Evolutionary conservation across 768 basidiomycete genomes (phyloP).

Genomic region (Leccinum arenicola): DNA sequence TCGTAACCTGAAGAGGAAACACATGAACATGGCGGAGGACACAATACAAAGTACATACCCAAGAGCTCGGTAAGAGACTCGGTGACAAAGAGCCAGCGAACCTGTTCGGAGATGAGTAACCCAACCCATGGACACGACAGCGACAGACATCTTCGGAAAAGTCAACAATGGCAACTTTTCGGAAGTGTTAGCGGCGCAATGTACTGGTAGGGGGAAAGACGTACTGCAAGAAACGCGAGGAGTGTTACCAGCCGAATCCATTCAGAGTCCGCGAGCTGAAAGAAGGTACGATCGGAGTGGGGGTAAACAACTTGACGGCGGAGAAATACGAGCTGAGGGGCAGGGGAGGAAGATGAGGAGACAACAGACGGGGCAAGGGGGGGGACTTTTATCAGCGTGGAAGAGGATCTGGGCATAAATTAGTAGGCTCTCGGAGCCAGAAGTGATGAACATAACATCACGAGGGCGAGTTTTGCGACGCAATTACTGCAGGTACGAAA

Average conservation of each 20-base stretch:
- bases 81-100: conserved; percentile 65
- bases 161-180: conserved; percentile 74
- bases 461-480: conserved; percentile 1
- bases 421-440: conserved; percentile 15
- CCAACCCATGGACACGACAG: not conserved
- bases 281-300: not conserved
- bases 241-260: conserved; percentile 40
- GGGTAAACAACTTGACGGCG: not conserved
- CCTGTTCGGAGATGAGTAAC: conserved; percentile 37
- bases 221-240: conserved; percentile 77
- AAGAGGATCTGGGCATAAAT: conserved; percentile 9
- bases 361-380: not conserved
- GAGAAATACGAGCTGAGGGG: not conserved
- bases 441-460: conserved; percentile 18
- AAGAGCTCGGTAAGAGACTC: conserved; percentile 64
- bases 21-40: not conserved
- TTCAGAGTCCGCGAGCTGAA: conserved; percentile 2
- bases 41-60: conserved; percentile 35
- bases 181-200: conserved; percentile 7
- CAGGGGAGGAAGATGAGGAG: not conserved
- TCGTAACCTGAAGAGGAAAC: conserved; percentile 56
- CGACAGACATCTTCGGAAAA: conserved; percentile 65
- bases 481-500: conserved; percentile 5
- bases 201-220: conserved; percentile 29
- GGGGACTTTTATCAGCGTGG: conserved; percentile 19